These are phyloP conservation scores for Perilla frutescens DNA, from an alignment of 257 asterid genomes.

Conservation along the genomic window DNA sequence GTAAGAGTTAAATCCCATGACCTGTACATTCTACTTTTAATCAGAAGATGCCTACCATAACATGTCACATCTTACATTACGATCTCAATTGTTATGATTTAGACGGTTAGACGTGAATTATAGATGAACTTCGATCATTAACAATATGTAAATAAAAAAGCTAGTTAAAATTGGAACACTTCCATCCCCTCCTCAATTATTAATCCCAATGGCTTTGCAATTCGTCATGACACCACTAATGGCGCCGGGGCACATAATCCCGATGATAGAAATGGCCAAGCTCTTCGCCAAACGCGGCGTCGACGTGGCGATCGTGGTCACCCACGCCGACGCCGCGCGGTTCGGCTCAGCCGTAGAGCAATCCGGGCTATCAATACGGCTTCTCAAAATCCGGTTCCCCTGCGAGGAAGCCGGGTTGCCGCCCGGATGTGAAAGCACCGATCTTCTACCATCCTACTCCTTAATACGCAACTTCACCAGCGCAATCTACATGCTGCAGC, in stretches of 20 bases:
- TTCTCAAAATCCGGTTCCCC: conserved; percentile 48
- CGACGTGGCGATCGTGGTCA: conserved; percentile 43
- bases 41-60: no score
- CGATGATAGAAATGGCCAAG: conserved; percentile 42
- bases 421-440: conserved; percentile 58
- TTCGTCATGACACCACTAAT: conserved; percentile 21
- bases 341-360: conserved; percentile 28
- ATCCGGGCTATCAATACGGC: conserved; percentile 37
- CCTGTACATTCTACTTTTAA: no score
- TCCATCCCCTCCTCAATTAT: no score
- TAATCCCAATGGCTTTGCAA: background rate
- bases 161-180: no score
- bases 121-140: no score
- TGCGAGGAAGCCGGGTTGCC: conserved; percentile 57
- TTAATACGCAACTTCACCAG: conserved; percentile 36
- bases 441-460: conserved; percentile 46
- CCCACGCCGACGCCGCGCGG: conserved; percentile 48
- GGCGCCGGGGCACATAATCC: conserved; percentile 60
- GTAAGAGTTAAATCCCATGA: no score
- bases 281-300: conserved; percentile 41
- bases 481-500: conserved; percentile 29
- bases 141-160: no score
- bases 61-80: no score
- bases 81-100: no score
- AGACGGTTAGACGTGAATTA: no score